Conservation (phyloP, 73 alveolate genomes). For the Paramecium octaurelia region DNA sequence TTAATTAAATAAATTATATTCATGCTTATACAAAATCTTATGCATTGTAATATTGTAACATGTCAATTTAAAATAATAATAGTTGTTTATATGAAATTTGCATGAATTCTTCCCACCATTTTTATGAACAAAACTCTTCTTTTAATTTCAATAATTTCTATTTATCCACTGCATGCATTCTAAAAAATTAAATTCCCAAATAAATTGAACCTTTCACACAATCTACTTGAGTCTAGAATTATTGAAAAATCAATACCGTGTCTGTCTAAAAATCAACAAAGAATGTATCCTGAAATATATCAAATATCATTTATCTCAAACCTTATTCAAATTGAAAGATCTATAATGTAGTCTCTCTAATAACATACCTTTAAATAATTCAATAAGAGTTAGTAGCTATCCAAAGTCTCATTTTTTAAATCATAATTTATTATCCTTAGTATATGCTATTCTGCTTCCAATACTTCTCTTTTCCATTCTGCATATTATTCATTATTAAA, state of each 20-base stretch:
- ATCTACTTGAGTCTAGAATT: background rate
- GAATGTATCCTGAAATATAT: slow-evolving; percentile 28
- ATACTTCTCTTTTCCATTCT: slow-evolving; percentile 27
- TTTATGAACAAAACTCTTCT: background rate
- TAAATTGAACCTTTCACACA: slow-evolving; percentile 31
- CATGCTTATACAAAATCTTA: background rate
- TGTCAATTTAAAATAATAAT: slow-evolving; percentile 1
- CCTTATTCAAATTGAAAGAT: slow-evolving; percentile 3
- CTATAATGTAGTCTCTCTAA: background rate
- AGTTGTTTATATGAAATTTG: background rate
- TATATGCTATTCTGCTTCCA: slow-evolving; percentile 32
- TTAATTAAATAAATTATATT: background rate
- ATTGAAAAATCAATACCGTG: background rate
- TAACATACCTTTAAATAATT: background rate
- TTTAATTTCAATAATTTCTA: background rate
- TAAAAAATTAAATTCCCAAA: slow-evolving; percentile 15
- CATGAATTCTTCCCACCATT: slow-evolving; percentile 54
- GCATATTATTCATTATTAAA: background rate
- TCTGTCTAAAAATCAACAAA: background rate
- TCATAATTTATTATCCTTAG: slow-evolving; percentile 43
- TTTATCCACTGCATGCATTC: background rate
- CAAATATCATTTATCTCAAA: slow-evolving; percentile 29
- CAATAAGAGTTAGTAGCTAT: background rate
- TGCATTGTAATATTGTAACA: slow-evolving; percentile 24
- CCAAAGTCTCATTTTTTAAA: slow-evolving; percentile 23